phyloP scores from a whole-genome alignment of 1,139 yeast species.

The Casaregolazyma suthepensis region DNA sequence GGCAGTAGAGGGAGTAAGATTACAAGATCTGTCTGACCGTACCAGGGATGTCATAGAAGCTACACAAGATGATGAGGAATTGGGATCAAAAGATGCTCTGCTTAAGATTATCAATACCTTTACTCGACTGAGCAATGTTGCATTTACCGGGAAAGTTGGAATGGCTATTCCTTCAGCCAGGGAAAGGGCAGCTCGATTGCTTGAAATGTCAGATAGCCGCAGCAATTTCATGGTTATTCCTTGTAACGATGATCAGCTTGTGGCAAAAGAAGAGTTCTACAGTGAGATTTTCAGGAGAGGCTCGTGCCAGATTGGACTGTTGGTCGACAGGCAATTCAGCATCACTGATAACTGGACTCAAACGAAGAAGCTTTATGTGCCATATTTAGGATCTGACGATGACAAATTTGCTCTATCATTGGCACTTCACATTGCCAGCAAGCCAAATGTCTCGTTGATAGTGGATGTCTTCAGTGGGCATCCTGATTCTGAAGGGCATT shows the following conservation, averaged over 20 bases:
- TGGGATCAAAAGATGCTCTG: conserved; percentile 41
- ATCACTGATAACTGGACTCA: conserved; percentile 10
- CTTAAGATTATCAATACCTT: conserved; percentile 51
- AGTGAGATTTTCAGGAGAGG: conserved; percentile 11
- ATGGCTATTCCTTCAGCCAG: conserved; percentile 42
- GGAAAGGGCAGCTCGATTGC: conserved; percentile 16
- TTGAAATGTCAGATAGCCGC: conserved; percentile 10
- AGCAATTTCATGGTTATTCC: conserved; percentile 17
- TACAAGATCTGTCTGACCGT: conserved; percentile 56
- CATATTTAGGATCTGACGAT: conserved; percentile 11
- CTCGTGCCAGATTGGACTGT: conserved; percentile 14
- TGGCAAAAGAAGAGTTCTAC: conserved; percentile 5
- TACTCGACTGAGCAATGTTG: conserved; percentile 45
- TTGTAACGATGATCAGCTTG: conserved; percentile 15
- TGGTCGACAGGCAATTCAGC: conserved; percentile 16
- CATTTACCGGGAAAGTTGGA: conserved; percentile 48
- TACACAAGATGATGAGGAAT: conserved; percentile 36
- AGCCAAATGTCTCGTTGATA: conserved; percentile 10
- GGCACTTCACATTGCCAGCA: conserved; percentile 15
- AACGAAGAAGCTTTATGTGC: conserved; percentile 11
- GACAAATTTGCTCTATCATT: conserved; percentile 14
- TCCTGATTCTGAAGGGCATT: not conserved
- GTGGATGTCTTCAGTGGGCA: conserved; percentile 12
- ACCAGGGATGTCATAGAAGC: conserved; percentile 66
- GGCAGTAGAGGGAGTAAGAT: conserved; percentile 41